Evolutionary conservation across 352 stramenopile species (phyloP).

Genomic region (Phytopythium delawarense): DNA sequence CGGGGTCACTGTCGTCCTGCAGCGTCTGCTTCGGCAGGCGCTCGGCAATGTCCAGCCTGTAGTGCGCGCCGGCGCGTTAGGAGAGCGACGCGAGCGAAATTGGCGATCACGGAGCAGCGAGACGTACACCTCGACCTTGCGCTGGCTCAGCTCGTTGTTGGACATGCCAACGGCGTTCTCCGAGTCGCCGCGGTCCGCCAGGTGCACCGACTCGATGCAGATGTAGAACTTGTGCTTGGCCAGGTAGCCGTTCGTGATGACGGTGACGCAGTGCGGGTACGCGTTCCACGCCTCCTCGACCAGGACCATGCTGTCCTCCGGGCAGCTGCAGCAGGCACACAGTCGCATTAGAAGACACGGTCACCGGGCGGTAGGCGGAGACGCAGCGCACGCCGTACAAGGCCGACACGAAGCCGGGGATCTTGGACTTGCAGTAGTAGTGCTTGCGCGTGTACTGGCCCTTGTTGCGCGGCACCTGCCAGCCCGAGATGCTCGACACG

Average conservation of each 20-base stretch:
- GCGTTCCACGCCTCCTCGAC: slow-evolving; percentile 86
- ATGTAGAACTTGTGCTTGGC: slow-evolving; percentile 88
- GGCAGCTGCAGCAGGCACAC: slow-evolving; percentile 37
- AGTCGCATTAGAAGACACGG: background rate
- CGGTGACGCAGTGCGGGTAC: slow-evolving; percentile 84
- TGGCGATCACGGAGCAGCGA: background rate
- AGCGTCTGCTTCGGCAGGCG: slow-evolving; percentile 72
- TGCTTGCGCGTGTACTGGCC: slow-evolving; percentile 88
- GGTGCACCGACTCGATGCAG: slow-evolving; percentile 76
- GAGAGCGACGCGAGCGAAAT: background rate
- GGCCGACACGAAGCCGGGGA: slow-evolving; percentile 72
- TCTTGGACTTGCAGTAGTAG: slow-evolving; percentile 86
- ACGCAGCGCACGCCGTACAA: slow-evolving; percentile 38
- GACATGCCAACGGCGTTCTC: slow-evolving; percentile 70
- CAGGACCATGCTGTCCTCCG: slow-evolving; percentile 83
- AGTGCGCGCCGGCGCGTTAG: background rate
- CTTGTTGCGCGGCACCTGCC: slow-evolving; percentile 67
- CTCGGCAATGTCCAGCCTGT: slow-evolving; percentile 71
- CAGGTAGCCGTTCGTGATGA: slow-evolving; percentile 83
- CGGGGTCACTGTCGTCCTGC: slow-evolving; percentile 63
- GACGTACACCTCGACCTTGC: slow-evolving; percentile 73
- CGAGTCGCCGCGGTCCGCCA: slow-evolving; percentile 47
- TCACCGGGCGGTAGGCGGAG: background rate
- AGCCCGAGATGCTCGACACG: slow-evolving; percentile 71
- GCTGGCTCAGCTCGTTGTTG: slow-evolving; percentile 66